These are phyloP conservation scores for Hortaea sp. DNA, from an alignment of 2,329 filamentous ascomycete species.

Conservation along the genomic window DNA sequence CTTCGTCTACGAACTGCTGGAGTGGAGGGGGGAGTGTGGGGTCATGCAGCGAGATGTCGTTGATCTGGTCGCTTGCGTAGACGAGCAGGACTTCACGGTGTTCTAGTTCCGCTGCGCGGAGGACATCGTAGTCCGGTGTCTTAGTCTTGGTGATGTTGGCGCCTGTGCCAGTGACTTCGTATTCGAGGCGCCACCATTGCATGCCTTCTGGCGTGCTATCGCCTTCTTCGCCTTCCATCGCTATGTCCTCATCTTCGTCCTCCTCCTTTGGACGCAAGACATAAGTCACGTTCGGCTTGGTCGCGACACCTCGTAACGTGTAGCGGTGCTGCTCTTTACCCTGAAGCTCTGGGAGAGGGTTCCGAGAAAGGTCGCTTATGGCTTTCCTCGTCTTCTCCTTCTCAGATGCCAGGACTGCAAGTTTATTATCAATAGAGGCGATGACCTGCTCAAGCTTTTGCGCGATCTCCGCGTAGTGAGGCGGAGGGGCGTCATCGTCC, in stretches of 20 bases:
- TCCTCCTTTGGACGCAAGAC: conserved; percentile 34
- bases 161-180: conserved; percentile 27
- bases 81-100: conserved; percentile 45
- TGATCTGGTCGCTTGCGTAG: conserved; percentile 42
- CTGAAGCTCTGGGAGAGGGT: conserved; percentile 11
- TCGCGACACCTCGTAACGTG: conserved; percentile 48
- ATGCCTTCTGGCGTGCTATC: conserved; percentile 28
- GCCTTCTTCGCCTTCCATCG: conserved; percentile 12
- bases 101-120: conserved; percentile 42
- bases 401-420: conserved; percentile 16
- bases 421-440: conserved; percentile 22
- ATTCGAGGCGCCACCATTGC: conserved; percentile 49
- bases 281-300: conserved; percentile 48
- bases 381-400: conserved; percentile 22
- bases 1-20: conserved; percentile 16
- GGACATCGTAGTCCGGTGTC: conserved; percentile 40
- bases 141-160: conserved; percentile 23
- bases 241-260: conserved; percentile 7
- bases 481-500: conserved; percentile 7
- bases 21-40: conserved; percentile 12
- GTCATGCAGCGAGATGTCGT: conserved; percentile 4
- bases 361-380: conserved; percentile 19
- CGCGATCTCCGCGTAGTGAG: conserved; percentile 18
- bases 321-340: conserved; percentile 38
- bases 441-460: conserved; percentile 26